A percentile compares a stretch with the other conserved stretches of the same genome.
Conservation (phyloP, 257 asterid species). For the Solanum tarapatanum region DNA sequence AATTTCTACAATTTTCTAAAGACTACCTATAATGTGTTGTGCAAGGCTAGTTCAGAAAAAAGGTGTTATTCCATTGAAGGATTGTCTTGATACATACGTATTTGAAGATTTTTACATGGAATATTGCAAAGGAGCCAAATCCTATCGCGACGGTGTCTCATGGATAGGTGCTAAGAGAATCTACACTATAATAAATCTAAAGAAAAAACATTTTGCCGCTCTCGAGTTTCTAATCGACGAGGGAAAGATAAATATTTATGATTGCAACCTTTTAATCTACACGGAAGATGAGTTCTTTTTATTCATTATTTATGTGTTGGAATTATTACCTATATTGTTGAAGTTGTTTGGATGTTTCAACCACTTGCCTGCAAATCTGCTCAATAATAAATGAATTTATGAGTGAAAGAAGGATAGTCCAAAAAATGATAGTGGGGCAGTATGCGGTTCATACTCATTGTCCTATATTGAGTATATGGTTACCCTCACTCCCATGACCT, state of each 20-base stretch:
- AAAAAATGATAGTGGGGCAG: background rate
- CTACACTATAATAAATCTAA: background rate
- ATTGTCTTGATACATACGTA: background rate
- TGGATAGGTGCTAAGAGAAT: background rate
- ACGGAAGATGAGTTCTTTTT: no score
- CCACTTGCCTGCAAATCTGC: background rate
- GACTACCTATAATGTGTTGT: background rate
- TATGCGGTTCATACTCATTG: background rate
- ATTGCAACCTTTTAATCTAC: background rate
- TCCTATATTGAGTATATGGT: background rate
- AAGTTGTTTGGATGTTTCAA: background rate
- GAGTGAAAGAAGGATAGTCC: background rate
- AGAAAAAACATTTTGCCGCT: background rate
- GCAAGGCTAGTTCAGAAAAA: background rate
- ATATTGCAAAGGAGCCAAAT: background rate
- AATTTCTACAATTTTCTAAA: background rate
- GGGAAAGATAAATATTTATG: background rate
- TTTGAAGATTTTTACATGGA: background rate
- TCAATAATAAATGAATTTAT: no score
- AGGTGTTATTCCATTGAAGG: fast-evolving
- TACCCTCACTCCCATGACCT: background rate
- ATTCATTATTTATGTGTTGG: background rate
- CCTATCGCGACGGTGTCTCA: background rate
- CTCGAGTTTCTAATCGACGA: background rate
- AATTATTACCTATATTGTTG: background rate